A percentile compares a stretch with the other conserved stretches of the same genome.
Conservation (phyloP, 257 asterid genomes). For the Gentiana macrophylla region DNA sequence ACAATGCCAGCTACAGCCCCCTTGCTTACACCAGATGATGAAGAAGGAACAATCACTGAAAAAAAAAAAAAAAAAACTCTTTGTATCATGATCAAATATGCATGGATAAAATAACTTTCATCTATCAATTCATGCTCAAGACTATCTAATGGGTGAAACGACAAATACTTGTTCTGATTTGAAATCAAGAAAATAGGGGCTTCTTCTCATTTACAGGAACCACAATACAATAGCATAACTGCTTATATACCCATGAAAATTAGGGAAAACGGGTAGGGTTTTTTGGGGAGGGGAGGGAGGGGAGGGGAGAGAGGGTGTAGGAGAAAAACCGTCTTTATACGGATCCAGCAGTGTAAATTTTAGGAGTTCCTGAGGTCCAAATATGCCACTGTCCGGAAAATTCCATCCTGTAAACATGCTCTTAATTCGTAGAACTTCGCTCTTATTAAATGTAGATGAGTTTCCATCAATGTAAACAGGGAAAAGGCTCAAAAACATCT, state of each 20-base stretch:
- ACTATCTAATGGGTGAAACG: no score
- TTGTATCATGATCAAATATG: no score
- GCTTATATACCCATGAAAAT: no score
- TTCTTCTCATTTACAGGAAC: no score
- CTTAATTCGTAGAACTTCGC: constrained; percentile 61
- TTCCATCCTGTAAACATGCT: constrained; percentile 69
- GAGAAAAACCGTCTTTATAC: constrained; percentile 45
- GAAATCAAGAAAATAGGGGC: no score
- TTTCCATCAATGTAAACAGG: constrained; percentile 28
- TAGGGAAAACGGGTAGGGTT: no score
- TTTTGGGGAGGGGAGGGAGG: no score
- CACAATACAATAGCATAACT: no score
- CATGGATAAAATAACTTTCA: no score
- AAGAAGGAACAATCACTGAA: constrained; percentile 32
- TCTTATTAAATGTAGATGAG: constrained; percentile 33
- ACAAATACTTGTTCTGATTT: no score
- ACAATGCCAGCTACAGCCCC: constrained; percentile 78
- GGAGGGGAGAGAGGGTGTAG: not conserved
- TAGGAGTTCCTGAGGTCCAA: constrained; percentile 90
- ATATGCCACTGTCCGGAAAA: constrained; percentile 51
- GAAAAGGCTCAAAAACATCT: constrained; percentile 67
- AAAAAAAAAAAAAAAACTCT: not conserved
- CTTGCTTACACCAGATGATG: constrained; percentile 59
- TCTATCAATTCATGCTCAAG: no score
- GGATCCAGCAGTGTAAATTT: constrained; percentile 68